A percentile compares a stretch with the other conserved stretches of the same genome.
Evolutionary conservation across 2,329 filamentous ascomycete genomes (phyloP).

Genomic region (Cadophora sp.): DNA sequence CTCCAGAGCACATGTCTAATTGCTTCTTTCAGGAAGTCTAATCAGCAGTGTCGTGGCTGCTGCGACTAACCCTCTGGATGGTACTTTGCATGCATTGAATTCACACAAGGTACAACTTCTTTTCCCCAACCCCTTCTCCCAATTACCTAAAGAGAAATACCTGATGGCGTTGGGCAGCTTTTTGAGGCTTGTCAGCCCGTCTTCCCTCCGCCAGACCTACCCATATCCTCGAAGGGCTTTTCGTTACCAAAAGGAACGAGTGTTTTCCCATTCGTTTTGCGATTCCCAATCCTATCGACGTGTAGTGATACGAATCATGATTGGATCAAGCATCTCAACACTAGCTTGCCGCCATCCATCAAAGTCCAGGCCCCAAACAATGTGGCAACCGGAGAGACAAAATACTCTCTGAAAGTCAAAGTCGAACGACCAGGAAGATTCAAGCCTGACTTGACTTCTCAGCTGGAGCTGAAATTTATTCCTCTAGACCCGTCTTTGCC

Average conservation of each 20-base stretch:
- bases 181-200: not conserved
- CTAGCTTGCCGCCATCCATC: conserved; percentile 5
- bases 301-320: conserved; percentile 14
- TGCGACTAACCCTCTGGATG: conserved; percentile 12
- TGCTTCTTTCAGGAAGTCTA: conserved; percentile 10
- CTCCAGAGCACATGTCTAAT: not conserved
- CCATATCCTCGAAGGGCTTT: conserved; percentile 3
- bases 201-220: not conserved
- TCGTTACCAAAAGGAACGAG: conserved; percentile 5
- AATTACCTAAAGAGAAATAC: not conserved
- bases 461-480: conserved; percentile 10
- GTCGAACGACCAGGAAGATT: conserved; percentile 1
- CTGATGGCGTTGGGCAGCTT: not conserved
- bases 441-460: not conserved
- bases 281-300: not conserved
- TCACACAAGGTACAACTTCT: conserved; percentile 2
- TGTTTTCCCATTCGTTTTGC: conserved; percentile 5
- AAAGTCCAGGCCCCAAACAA: conserved; percentile 15
- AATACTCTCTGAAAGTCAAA: conserved; percentile 12
- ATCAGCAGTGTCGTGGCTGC: conserved; percentile 14
- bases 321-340: conserved; percentile 18
- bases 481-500: conserved; percentile 9
- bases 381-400: not conserved
- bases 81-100: not conserved
- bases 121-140: not conserved